Percentiles rank a stretch among this genome's conserved stretches.
These are phyloP conservation scores for Globisporangium spiculum DNA, from an alignment of 352 stramenopile genomes.

Conservation along the genomic window DNA sequence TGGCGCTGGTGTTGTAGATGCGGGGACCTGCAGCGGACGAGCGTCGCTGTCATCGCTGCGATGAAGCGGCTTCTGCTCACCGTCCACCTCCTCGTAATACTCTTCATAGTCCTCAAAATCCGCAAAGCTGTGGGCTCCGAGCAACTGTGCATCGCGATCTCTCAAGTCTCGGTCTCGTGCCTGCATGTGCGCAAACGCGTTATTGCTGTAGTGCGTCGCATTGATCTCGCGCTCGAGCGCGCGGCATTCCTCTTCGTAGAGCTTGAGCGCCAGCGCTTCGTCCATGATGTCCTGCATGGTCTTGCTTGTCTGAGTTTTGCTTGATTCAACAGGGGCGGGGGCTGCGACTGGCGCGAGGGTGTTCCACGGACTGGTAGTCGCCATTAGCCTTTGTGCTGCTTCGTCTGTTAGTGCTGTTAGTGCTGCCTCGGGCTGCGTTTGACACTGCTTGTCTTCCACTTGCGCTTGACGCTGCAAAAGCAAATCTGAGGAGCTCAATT, in stretches of 20 bases:
- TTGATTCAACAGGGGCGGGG: neutral
- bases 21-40: slow-evolving; percentile 4
- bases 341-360: neutral
- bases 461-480: slow-evolving; percentile 6
- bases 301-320: neutral
- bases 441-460: neutral
- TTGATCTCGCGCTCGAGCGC: slow-evolving; percentile 38
- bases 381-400: slow-evolving; percentile 3
- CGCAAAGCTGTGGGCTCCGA: slow-evolving; percentile 42
- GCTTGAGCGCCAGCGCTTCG: slow-evolving; percentile 55
- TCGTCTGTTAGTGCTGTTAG: neutral
- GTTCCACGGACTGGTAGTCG: slow-evolving; percentile 15
- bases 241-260: slow-evolving; percentile 61
- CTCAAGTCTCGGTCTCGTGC: slow-evolving; percentile 18
- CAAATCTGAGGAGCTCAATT: slow-evolving; percentile 14
- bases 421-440: neutral
- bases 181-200: slow-evolving; percentile 33
- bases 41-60: neutral
- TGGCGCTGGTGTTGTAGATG: neutral
- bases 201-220: slow-evolving; percentile 28
- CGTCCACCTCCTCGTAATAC: slow-evolving; percentile 11
- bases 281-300: slow-evolving; percentile 72
- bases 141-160: slow-evolving; percentile 31
- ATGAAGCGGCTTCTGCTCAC: neutral
- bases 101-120: slow-evolving; percentile 17